Conservation (phyloP, 208 protist species). For the Tritrichomonas foetus region DNA sequence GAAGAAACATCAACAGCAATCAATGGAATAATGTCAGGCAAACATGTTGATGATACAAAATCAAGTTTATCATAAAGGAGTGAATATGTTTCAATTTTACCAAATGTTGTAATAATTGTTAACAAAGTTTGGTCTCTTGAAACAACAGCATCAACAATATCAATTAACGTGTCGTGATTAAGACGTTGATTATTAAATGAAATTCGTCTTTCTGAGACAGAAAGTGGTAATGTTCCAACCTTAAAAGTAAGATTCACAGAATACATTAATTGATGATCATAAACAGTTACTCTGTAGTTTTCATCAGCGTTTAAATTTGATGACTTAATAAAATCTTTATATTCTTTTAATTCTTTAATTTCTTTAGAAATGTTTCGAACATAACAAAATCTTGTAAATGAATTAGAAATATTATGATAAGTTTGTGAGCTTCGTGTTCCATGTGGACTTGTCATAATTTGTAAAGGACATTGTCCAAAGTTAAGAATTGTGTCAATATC, state of each 20-base stretch:
- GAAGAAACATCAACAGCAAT: neutral
- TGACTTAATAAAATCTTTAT: neutral
- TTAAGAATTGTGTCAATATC: neutral
- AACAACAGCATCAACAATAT: neutral
- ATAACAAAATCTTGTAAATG: neutral
- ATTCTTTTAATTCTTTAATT: neutral
- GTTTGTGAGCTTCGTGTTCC: neutral
- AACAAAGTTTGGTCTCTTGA: neutral
- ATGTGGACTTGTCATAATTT: neutral
- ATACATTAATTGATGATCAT: too few species aligned
- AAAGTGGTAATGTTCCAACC: too few species aligned
- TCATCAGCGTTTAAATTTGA: too few species aligned
- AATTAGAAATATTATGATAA: neutral
- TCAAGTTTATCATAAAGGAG: neutral
- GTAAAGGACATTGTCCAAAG: neutral
- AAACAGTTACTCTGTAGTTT: too few species aligned
- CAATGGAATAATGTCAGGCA: neutral
- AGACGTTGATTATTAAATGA: neutral
- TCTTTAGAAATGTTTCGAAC: neutral
- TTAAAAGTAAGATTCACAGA: too few species aligned
- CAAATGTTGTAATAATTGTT: neutral
- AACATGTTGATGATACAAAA: too few species aligned
- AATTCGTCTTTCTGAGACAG: too few species aligned
- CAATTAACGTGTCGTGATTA: neutral
- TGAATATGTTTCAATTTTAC: neutral